Evolutionary conservation across 768 basidiomycete species (phyloP).

Genomic region (Tricholoma flavovirens): DNA sequence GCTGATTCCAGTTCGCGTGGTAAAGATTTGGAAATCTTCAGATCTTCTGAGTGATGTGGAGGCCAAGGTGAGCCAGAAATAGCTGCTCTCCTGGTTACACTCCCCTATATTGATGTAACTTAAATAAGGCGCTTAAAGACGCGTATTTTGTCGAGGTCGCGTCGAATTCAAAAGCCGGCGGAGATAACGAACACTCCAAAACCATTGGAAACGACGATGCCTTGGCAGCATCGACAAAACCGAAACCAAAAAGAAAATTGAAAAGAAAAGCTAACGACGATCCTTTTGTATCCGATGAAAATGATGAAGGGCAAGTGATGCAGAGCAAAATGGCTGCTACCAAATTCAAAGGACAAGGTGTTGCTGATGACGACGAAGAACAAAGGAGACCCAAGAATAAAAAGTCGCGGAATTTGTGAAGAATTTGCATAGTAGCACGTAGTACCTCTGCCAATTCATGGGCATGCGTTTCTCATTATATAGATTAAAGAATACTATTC

Average conservation of each 20-base stretch:
- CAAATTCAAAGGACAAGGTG: conserved; percentile 16
- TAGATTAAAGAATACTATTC: neutral
- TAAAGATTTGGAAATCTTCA: conserved; percentile 64
- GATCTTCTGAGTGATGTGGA: conserved; percentile 54
- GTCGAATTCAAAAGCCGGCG: conserved; percentile 20
- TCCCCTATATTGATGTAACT: neutral
- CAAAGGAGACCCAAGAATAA: conserved; percentile 34
- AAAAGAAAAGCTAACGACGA: conserved; percentile 37
- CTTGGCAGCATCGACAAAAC: conserved; percentile 22
- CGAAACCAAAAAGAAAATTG: conserved; percentile 23
- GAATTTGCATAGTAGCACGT: no score
- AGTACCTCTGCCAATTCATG: no score
- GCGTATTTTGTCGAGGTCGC: conserved; percentile 48
- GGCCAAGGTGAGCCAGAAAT: conserved; percentile 43
- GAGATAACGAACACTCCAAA: conserved; percentile 4
- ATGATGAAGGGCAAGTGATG: conserved; percentile 11
- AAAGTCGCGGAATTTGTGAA: conserved; percentile 8
- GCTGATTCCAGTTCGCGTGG: neutral
- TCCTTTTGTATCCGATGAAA: conserved; percentile 53
- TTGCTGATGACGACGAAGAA: conserved; percentile 23
- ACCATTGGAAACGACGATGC: conserved; percentile 4
- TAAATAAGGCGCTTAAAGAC: conserved; percentile 59
- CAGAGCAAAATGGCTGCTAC: neutral
- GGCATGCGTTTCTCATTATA: no score
- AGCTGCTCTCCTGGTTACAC: neutral